Conservation (phyloP, 768 basidiomycete species). For the Hypsizygus marmoreus region DNA sequence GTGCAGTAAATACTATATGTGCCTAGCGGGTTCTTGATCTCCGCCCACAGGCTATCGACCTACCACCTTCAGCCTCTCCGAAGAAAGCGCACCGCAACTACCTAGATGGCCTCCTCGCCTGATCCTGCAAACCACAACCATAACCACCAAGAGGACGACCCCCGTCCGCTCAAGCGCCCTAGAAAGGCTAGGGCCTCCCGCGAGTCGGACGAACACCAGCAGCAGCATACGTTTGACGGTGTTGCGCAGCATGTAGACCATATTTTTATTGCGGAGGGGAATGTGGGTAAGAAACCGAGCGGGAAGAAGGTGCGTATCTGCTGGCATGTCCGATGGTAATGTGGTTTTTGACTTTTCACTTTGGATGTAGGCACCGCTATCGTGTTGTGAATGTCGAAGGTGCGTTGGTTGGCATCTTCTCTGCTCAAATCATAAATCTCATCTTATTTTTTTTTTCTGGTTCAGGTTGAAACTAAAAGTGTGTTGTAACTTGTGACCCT, state of each 20-base stretch:
- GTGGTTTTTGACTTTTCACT: constrained; percentile 7
- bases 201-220: constrained; percentile 24
- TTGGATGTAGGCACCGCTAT: constrained; percentile 49
- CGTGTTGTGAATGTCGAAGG: constrained; percentile 67
- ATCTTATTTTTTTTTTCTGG: constrained; percentile 10
- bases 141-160: too few relatives aligned
- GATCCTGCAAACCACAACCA: too few relatives aligned
- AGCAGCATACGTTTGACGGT: constrained; percentile 25
- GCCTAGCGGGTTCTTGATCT: too few relatives aligned
- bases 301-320: constrained; percentile 45
- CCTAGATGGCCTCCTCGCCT: too few relatives aligned
- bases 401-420: constrained; percentile 27
- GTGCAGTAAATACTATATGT: too few relatives aligned
- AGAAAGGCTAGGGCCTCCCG: constrained; percentile 35
- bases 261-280: constrained; percentile 52
- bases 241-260: constrained; percentile 40
- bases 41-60: too few relatives aligned
- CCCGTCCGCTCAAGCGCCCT: constrained; percentile 48
- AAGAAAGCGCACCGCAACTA: too few relatives aligned
- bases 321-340: constrained; percentile 1
- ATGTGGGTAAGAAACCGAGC: constrained; percentile 44
- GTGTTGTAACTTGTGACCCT: constrained; percentile 17
- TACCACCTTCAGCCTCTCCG: too few relatives aligned
- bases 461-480: constrained; percentile 60
- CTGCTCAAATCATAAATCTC: constrained; percentile 3